Percentiles rank a stretch among this genome's conserved stretches.
Evolutionary conservation across 441 rosid species (phyloP).

Genomic region (Cnidoscolus chayamansa): DNA sequence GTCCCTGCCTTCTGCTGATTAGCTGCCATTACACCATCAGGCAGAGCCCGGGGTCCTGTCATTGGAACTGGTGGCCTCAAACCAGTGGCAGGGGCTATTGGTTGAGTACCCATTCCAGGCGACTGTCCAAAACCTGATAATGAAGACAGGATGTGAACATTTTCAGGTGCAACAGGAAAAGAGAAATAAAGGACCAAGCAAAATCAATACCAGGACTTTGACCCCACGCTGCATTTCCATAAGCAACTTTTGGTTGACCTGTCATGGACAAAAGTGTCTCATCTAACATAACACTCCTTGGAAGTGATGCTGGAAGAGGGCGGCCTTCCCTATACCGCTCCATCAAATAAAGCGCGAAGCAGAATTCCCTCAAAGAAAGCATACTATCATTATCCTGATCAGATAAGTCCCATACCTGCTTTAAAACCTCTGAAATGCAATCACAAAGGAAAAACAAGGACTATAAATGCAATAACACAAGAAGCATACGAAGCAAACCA

Average conservation of each 20-base stretch:
- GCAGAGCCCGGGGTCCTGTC: constrained; percentile 40
- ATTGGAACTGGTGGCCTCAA: constrained; percentile 64
- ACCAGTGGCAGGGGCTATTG: constrained; percentile 56
- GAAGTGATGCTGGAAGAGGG: constrained; percentile 76
- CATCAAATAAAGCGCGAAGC: constrained; percentile 93
- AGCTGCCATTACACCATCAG: constrained; percentile 37
- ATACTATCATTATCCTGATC: constrained; percentile 95
- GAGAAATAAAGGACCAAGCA: constrained; percentile 12
- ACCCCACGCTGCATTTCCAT: constrained; percentile 79
- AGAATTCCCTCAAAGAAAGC: constrained; percentile 96
- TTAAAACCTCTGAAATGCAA: constrained; percentile 66
- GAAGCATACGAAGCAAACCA: not conserved
- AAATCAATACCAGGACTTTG: constrained; percentile 54
- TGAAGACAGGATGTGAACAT: constrained; percentile 16
- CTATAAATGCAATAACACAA: constrained; percentile 8
- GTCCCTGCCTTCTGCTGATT: constrained; percentile 55
- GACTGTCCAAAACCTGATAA: constrained; percentile 71
- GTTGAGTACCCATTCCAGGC: constrained; percentile 51
- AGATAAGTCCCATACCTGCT: constrained; percentile 94
- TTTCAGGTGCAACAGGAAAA: constrained; percentile 11
- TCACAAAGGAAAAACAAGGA: constrained; percentile 16
- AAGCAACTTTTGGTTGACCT: constrained; percentile 56
- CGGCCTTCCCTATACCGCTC: constrained; percentile 90
- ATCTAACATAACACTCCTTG: constrained; percentile 76
- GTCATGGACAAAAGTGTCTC: constrained; percentile 81